Evolutionary conservation across 176 grass and related monocot genomes (phyloP).

Genomic region (Triticum turgidum): DNA sequence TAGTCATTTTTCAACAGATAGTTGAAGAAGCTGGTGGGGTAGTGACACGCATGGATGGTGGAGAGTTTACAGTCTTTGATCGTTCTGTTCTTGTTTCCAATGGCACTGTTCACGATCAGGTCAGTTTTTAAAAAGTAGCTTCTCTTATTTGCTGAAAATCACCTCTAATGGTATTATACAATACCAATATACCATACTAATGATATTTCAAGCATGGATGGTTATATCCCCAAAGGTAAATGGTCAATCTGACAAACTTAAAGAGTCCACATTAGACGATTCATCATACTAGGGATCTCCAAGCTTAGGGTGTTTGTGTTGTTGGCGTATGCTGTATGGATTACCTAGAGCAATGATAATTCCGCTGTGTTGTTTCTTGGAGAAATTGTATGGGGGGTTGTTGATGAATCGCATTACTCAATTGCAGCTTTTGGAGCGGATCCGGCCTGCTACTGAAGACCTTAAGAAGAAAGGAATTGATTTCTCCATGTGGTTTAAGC

Average conservation of each 20-base stretch:
- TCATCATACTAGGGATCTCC: not conserved
- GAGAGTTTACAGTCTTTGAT: slow-evolving; percentile 89
- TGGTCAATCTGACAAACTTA: not conserved
- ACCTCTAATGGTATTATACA: not conserved
- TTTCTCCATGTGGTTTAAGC: slow-evolving; percentile 96
- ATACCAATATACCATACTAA: not conserved
- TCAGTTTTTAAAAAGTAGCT: slow-evolving; percentile 27
- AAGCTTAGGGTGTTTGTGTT: not conserved
- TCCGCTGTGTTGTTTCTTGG: not conserved
- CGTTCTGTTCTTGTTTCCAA: slow-evolving; percentile 93
- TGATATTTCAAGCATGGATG: not conserved
- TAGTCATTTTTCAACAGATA: slow-evolving; percentile 48
- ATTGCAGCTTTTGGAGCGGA: slow-evolving; percentile 85
- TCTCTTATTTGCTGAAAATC: not conserved
- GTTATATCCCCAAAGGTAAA: not conserved
- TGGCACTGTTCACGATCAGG: slow-evolving; percentile 70
- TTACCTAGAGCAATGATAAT: not conserved
- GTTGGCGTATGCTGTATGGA: not conserved
- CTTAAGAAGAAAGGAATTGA: slow-evolving; percentile 95
- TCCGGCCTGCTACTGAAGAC: slow-evolving; percentile 76
- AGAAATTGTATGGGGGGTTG: not conserved
- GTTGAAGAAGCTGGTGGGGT: slow-evolving; percentile 93
- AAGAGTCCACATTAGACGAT: not conserved
- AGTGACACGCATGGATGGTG: slow-evolving; percentile 89
- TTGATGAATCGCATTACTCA: slow-evolving; percentile 18